Percentiles rank a stretch among this genome's conserved stretches.
Evolutionary conservation across 495 filamentous ascomycete genomes (phyloP).

Genomic region (Saxispiralis lemnorum): DNA sequence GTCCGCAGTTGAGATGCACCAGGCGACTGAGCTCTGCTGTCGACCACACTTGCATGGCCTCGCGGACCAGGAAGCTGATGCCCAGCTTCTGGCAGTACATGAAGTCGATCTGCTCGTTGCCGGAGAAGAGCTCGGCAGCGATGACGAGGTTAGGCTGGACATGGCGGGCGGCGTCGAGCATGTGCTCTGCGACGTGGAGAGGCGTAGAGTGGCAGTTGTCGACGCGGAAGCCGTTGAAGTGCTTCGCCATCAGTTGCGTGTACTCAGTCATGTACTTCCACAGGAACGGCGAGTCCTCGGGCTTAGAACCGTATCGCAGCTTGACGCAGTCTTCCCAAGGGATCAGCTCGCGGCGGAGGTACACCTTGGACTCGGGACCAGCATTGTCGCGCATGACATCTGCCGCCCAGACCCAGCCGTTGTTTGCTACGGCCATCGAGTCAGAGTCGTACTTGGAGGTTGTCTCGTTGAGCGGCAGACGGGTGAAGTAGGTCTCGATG

Average conservation of each 20-base stretch:
- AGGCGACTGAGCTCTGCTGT: constrained; percentile 78
- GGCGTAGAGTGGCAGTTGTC: constrained; percentile 98
- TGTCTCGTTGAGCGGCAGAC: constrained; percentile 60
- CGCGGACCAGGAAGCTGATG: constrained; percentile 75
- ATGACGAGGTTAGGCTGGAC: constrained; percentile 80
- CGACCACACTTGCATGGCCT: constrained; percentile 97
- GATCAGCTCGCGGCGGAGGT: constrained; percentile 85
- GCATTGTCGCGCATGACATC: constrained; percentile 89
- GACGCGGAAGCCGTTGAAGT: constrained; percentile 88
- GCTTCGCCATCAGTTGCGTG: constrained; percentile 81
- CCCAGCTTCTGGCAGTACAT: constrained; percentile 84
- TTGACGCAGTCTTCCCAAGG: constrained; percentile 98
- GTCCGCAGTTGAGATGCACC: constrained; percentile 84
- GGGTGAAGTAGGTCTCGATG: constrained; percentile 92
- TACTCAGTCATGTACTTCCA: constrained; percentile 95
- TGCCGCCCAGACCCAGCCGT: constrained; percentile 98
- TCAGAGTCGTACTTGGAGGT: constrained; percentile 62
- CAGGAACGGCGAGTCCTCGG: constrained; percentile 75
- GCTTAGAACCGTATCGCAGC: constrained; percentile 68
- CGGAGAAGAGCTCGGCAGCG: constrained; percentile 91
- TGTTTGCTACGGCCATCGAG: constrained; percentile 74
- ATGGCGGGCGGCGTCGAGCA: constrained; percentile 77
- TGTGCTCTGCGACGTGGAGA: constrained; percentile 76
- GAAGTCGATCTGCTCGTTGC: constrained; percentile 89
- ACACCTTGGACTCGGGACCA: constrained; percentile 70